A percentile compares a stretch with the other conserved stretches of the same genome.
Conservation (phyloP, 805 yeast species). For the Groenewaldozyma tartarivorans region DNA sequence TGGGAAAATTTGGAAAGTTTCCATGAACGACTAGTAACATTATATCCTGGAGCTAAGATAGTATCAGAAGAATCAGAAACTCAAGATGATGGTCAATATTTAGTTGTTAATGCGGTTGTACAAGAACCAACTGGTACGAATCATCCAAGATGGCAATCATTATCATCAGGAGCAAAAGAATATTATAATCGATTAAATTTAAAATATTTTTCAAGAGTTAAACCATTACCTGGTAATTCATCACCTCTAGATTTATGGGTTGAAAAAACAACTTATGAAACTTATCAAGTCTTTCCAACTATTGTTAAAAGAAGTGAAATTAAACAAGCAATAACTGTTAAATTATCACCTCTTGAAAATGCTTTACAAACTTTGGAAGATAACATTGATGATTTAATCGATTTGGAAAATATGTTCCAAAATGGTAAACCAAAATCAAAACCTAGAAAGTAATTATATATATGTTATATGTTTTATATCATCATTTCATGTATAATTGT, state of each 20-base stretch:
- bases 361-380: slow-evolving; percentile 58
- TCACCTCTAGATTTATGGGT: slow-evolving; percentile 76
- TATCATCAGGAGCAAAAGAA: slow-evolving; percentile 47
- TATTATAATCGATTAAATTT: slow-evolving; percentile 69
- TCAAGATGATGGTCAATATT: slow-evolving; percentile 57
- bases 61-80: slow-evolving; percentile 51
- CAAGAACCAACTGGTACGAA: slow-evolving; percentile 35
- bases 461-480: slow-evolving; percentile 19
- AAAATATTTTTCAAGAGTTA: slow-evolving; percentile 56
- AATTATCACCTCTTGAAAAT: slow-evolving; percentile 75
- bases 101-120: slow-evolving; percentile 62
- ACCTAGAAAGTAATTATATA: neutral
- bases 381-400: slow-evolving; percentile 65
- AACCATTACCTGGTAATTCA: slow-evolving; percentile 65
- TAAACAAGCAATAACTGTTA: slow-evolving; percentile 36
- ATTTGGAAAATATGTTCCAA: slow-evolving; percentile 41
- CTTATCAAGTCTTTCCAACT: slow-evolving; percentile 72
- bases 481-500: slow-evolving; percentile 58
- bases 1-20: slow-evolving; percentile 81
- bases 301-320: slow-evolving; percentile 79
- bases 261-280: slow-evolving; percentile 73
- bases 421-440: slow-evolving; percentile 15
- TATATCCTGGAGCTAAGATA: slow-evolving; percentile 76
- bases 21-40: slow-evolving; percentile 60
- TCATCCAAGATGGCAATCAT: slow-evolving; percentile 26